Conservation (phyloP, 176 grass and related monocot species). For the Secale cereale region DNA sequence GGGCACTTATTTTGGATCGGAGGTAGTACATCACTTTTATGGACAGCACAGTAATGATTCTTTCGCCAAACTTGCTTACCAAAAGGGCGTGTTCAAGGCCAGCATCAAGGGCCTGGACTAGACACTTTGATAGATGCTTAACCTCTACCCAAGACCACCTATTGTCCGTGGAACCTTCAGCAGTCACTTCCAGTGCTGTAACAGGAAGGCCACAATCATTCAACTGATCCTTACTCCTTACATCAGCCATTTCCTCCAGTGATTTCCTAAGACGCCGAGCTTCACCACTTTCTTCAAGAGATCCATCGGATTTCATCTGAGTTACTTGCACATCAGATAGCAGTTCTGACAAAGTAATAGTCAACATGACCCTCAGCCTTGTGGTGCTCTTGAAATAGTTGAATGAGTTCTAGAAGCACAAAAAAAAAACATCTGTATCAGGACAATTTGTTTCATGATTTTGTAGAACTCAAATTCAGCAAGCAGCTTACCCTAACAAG, state of each 20-base stretch:
- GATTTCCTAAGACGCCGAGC: slow-evolving; percentile 85
- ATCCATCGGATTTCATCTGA: slow-evolving; percentile 94
- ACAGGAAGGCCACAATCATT: slow-evolving; percentile 75
- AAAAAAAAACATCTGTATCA: slow-evolving; percentile 48
- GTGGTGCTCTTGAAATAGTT: slow-evolving; percentile 91
- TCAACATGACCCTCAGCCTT: slow-evolving; percentile 94
- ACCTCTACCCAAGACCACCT: slow-evolving; percentile 96
- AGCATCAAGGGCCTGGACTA: slow-evolving; percentile 95
- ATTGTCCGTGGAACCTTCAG: slow-evolving; percentile 72
- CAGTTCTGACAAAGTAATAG: slow-evolving; percentile 96
- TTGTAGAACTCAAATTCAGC: slow-evolving; percentile 27
- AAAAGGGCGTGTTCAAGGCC: slow-evolving; percentile 89
- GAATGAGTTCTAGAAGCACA: slow-evolving; percentile 71
- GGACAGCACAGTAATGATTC: slow-evolving; percentile 18
- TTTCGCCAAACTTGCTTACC: slow-evolving; percentile 48
- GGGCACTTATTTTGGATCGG: too few species aligned
- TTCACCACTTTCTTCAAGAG: slow-evolving; percentile 97
- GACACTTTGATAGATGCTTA: slow-evolving; percentile 80
- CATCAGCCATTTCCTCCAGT: slow-evolving; percentile 88
- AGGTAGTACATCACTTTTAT: background rate
- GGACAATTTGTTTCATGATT: slow-evolving; percentile 23
- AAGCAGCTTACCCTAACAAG: slow-evolving; percentile 83
- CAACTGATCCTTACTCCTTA: slow-evolving; percentile 54
- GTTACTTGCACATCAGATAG: slow-evolving; percentile 97
- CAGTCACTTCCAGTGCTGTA: slow-evolving; percentile 55